These are phyloP conservation scores for Didymosphaeria variabile DNA, from an alignment of 2,329 filamentous ascomycete species.

Conservation along the genomic window DNA sequence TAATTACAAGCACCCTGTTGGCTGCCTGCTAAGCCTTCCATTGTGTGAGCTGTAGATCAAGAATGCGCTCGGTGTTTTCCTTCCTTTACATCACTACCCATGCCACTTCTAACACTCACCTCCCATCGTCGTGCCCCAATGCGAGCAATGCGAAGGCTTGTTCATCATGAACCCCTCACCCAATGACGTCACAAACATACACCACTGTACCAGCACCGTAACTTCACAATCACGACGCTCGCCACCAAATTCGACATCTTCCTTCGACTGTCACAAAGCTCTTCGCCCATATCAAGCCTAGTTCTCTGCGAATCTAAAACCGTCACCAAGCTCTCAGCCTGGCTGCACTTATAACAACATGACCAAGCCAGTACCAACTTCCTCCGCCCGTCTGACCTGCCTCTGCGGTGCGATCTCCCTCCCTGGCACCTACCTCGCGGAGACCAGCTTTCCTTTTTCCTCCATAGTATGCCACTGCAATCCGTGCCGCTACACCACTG, in stretches of 20 bases:
- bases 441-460: not conserved
- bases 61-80: no score
- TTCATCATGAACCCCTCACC: not conserved
- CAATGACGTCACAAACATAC: conserved; percentile 8
- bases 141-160: not conserved
- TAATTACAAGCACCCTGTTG: conserved; percentile 2
- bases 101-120: not conserved
- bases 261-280: not conserved
- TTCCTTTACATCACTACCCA: no score
- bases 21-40: not conserved
- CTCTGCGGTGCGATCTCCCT: not conserved
- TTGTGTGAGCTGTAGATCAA: not conserved
- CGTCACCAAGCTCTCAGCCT: no score
- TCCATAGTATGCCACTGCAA: conserved; percentile 6
- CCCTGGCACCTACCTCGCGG: not conserved
- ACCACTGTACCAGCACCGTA: not conserved
- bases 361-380: not conserved
- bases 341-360: not conserved
- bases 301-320: no score
- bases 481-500: conserved; percentile 7
- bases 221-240: not conserved
- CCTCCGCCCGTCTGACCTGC: not conserved
- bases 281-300: not conserved
- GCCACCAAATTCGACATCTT: not conserved
- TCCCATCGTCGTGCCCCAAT: not conserved